Evolutionary conservation across 2,329 filamentous ascomycete genomes (phyloP).

Genomic region (Ambrosiella beaveri): DNA sequence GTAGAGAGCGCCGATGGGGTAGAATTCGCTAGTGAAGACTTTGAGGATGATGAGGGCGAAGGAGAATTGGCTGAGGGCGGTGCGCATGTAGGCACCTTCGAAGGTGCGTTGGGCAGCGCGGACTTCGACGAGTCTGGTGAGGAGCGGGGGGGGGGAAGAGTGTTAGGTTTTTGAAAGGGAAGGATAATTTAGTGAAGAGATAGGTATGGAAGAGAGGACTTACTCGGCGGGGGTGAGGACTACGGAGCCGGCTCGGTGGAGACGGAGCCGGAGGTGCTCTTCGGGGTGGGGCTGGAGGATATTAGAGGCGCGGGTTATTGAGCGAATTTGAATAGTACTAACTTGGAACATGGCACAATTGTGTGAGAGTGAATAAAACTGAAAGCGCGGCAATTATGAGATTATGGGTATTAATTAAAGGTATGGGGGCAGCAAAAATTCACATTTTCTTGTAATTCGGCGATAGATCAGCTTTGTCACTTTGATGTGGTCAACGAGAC

Average conservation of each 20-base stretch:
- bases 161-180: background rate
- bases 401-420: too few species aligned
- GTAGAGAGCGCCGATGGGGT: conserved; percentile 89
- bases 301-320: background rate
- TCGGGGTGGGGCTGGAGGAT: conserved; percentile 41
- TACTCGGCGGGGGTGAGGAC: conserved; percentile 63
- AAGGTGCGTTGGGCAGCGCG: conserved; percentile 91
- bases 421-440: too few species aligned
- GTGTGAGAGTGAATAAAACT: too few species aligned
- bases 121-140: conserved; percentile 61
- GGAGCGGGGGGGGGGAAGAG: background rate
- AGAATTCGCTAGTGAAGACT: conserved; percentile 94
- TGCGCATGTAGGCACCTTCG: conserved; percentile 91
- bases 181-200: background rate
- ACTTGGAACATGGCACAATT: background rate
- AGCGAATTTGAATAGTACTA: background rate
- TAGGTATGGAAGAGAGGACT: conserved; percentile 17
- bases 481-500: too few species aligned
- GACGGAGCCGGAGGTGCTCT: conserved; percentile 59
- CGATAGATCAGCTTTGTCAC: too few species aligned
- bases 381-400: too few species aligned
- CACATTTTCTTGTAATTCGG: too few species aligned
- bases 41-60: conserved; percentile 89
- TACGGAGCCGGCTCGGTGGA: conserved; percentile 71
- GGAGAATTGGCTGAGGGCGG: conserved; percentile 83